phyloP scores from a whole-genome alignment of 345 rosid species.

The Pistacia vera region DNA sequence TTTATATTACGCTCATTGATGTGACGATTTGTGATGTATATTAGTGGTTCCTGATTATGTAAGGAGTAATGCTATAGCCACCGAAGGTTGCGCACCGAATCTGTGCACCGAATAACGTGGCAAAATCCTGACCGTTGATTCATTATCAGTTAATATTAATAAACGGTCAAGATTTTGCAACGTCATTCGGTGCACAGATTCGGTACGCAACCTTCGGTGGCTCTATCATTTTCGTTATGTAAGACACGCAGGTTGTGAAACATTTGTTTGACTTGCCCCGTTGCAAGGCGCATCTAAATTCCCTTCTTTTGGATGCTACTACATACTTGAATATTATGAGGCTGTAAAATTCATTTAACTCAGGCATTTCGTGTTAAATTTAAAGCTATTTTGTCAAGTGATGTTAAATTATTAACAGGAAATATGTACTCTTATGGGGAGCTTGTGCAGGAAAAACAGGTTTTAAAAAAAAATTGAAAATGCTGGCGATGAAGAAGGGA shows the following conservation, averaged over 20 bases:
- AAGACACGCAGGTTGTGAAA: conserved; percentile 27
- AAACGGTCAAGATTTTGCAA: too few relatives aligned
- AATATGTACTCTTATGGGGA: conserved; percentile 79
- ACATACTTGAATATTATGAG: conserved; percentile 4
- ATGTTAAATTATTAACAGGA: conserved; percentile 40
- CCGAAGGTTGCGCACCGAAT: too few relatives aligned
- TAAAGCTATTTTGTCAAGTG: background rate
- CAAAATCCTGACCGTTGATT: too few relatives aligned
- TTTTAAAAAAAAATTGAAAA: conserved; percentile 47
- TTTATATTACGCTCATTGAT: background rate
- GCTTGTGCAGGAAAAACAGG: conserved; percentile 81
- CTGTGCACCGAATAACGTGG: too few relatives aligned
- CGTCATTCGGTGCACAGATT: too few relatives aligned
- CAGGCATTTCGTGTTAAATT: background rate
- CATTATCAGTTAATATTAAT: too few relatives aligned
- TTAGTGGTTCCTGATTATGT: conserved; percentile 22
- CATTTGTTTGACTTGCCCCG: conserved; percentile 25
- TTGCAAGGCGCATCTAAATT: conserved; percentile 21
- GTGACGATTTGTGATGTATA: background rate
- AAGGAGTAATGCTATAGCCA: too few relatives aligned
- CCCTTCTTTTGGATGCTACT: conserved; percentile 17
- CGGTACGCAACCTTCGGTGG: too few relatives aligned
- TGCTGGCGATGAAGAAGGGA: conserved; percentile 1
- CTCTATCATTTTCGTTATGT: too few relatives aligned
- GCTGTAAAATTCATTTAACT: background rate